phyloP scores from a whole-genome alignment of 2,329 filamentous ascomycete species.

The Neoarthrinium moseri region DNA sequence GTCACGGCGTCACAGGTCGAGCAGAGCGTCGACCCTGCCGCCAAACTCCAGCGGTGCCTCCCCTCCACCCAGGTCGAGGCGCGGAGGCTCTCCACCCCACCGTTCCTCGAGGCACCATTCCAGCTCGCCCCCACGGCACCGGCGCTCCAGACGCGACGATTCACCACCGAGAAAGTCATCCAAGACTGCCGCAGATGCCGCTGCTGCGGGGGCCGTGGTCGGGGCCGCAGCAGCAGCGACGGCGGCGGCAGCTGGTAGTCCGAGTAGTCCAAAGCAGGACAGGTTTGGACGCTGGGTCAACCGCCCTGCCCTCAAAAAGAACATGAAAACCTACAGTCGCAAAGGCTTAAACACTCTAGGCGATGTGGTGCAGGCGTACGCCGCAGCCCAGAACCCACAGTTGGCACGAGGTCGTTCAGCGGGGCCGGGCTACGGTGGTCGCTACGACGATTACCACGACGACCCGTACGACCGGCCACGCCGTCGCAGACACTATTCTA shows the following conservation, averaged over 20 bases:
- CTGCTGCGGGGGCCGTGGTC: not conserved
- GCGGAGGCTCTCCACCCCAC: constrained; percentile 14
- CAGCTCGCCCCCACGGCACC: not conserved
- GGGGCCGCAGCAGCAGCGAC: constrained; percentile 30
- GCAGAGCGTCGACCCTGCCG: constrained; percentile 5
- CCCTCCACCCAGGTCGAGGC: constrained; percentile 21
- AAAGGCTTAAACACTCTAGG: constrained; percentile 24
- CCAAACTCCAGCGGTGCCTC: not conserved
- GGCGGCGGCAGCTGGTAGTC: too few relatives aligned
- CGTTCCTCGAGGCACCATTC: constrained; percentile 2
- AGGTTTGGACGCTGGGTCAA: constrained; percentile 17
- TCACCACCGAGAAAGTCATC: not conserved
- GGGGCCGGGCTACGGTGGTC: constrained; percentile 13
- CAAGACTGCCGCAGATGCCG: not conserved
- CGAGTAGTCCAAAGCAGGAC: constrained; percentile 30
- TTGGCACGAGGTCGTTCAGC: constrained; percentile 15
- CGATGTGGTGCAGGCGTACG: constrained; percentile 27
- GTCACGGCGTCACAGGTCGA: not conserved
- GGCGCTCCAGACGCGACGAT: not conserved
- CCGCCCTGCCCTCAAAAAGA: constrained; percentile 23
- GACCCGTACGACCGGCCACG: constrained; percentile 7
- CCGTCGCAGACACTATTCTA: constrained; percentile 9
- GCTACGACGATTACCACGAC: constrained; percentile 12
- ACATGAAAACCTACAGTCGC: constrained; percentile 22
- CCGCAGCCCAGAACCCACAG: constrained; percentile 20